A percentile compares a stretch with the other conserved stretches of the same genome.
These are phyloP conservation scores for Monosporascus sp. DNA, from an alignment of 2,329 filamentous ascomycete species.

Conservation along the genomic window DNA sequence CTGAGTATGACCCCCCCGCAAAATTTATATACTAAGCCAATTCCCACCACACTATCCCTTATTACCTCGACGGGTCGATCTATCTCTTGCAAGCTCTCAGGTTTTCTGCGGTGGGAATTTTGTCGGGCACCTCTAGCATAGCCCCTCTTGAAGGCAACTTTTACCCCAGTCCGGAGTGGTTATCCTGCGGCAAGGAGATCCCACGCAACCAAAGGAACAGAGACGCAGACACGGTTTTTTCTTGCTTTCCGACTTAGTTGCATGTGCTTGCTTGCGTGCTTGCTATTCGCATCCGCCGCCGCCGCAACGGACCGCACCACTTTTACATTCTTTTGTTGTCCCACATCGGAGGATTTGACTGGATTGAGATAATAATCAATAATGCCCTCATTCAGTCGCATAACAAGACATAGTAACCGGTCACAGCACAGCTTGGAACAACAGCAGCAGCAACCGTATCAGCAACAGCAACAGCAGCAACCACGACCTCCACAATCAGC, in stretches of 20 bases:
- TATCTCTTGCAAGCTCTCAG: neutral
- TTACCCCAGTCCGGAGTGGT: neutral
- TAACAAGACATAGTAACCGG: constrained; percentile 41
- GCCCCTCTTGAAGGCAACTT: neutral
- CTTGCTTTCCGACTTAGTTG: neutral
- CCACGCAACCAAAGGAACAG: no score
- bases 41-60: no score
- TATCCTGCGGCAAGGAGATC: no score
- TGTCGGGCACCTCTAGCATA: neutral
- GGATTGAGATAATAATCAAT: constrained; percentile 17
- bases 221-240: neutral
- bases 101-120: neutral
- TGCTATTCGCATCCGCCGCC: neutral
- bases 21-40: no score
- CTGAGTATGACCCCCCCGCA: no score
- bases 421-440: constrained; percentile 3
- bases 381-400: constrained; percentile 51
- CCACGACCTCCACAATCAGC: constrained; percentile 43
- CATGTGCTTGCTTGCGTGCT: neutral
- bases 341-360: neutral
- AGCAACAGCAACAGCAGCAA: constrained; percentile 38
- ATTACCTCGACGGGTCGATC: no score
- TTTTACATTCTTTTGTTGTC: neutral
- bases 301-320: neutral
- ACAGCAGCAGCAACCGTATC: constrained; percentile 32